Conservation (phyloP, 495 filamentous ascomycete genomes). For the Niebla homalea region DNA sequence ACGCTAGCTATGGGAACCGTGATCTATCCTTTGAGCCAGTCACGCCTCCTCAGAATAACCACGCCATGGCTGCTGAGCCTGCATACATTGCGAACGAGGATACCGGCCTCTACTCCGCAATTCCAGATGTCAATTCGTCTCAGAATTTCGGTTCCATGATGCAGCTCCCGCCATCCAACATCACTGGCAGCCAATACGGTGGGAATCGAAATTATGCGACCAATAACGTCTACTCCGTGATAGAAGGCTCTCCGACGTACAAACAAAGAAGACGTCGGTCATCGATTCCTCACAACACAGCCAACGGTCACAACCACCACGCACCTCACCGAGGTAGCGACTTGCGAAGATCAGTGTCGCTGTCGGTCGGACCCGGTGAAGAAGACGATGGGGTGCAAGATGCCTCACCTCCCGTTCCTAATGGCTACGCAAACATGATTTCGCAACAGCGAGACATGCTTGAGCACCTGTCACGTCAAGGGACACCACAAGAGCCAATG, state of each 20-base stretch:
- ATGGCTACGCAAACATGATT: slow-evolving; percentile 46
- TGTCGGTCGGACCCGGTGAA: slow-evolving; percentile 67
- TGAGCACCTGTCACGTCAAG: slow-evolving; percentile 72
- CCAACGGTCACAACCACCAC: slow-evolving; percentile 38
- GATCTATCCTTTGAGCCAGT: slow-evolving; percentile 93
- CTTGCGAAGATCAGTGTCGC: slow-evolving; percentile 80
- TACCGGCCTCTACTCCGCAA: slow-evolving; percentile 84
- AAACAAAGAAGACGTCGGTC: slow-evolving; percentile 91
- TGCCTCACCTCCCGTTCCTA: slow-evolving; percentile 50
- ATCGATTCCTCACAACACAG: slow-evolving; percentile 67
- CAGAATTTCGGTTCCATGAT: slow-evolving; percentile 65
- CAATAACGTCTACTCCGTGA: slow-evolving; percentile 77
- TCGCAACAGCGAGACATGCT: slow-evolving; percentile 67
- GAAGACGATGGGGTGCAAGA: slow-evolving; percentile 62
- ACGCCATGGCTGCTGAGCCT: slow-evolving; percentile 68
- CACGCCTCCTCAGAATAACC: slow-evolving; percentile 81
- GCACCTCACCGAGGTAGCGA: slow-evolving; percentile 68
- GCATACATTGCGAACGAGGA: slow-evolving; percentile 97
- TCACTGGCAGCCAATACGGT: slow-evolving; percentile 62
- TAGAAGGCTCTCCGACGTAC: slow-evolving; percentile 96
- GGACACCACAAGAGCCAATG: slow-evolving; percentile 49
- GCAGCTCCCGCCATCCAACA: slow-evolving; percentile 77
- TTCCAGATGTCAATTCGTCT: slow-evolving; percentile 59
- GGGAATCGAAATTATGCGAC: slow-evolving; percentile 53
- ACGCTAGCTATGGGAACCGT: slow-evolving; percentile 92